Base-by-base conservation (phyloP, 2,329 filamentous ascomycete genomes). In the Diplodia scrobiculata region DNA sequence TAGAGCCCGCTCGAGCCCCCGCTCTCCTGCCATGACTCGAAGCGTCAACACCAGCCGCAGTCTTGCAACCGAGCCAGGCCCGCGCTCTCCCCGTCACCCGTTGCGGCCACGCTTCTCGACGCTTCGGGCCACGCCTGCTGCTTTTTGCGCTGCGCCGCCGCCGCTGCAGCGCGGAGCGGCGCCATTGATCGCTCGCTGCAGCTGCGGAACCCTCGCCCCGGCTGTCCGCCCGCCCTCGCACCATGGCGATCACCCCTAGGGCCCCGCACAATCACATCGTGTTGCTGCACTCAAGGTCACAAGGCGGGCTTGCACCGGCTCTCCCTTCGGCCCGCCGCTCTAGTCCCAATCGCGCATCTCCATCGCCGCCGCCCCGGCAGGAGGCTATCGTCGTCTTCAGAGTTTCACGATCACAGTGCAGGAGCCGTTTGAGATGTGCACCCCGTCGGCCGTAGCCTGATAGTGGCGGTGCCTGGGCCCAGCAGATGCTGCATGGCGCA, bases 251-350 rank as follows among this genome's bases (percentile, higher is more conserved):
- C 58, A 62, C 58, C 58, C 58, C 45, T 50, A 62, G 27, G 25
- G 58, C 58, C 58, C 58, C 58, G 58, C 58, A 62, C 38, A 60
- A 60, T 60, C 55, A 47, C 55, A n/a, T 60, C 38, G 55, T 60
- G 38, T 47, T 62, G 58, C 58, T 62, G 58, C 58, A 50, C 58
- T n/a, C 41, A 29, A 21, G 58, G 58, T 62, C 58, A 62, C 58
- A 62, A 62, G 58, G 58, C 58, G 50, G 41, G 45, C 29, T 60
- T 60, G 55, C 14, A 32, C 41, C 17, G 21, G 36, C 38, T 19
- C 27, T 13, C 38, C 17, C 25, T n/a, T 36, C 58, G 58, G 45
- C 58, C 58, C 41, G 41, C 58, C 45, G 58, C 41, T 11, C 58
- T 25, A 62, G 27, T 9, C 25, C 41, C 19, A 17, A 10, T 58